phyloP scores from a whole-genome alignment of 371 early-diverging fungal genomes.

The Synchytrium microbalum region DNA sequence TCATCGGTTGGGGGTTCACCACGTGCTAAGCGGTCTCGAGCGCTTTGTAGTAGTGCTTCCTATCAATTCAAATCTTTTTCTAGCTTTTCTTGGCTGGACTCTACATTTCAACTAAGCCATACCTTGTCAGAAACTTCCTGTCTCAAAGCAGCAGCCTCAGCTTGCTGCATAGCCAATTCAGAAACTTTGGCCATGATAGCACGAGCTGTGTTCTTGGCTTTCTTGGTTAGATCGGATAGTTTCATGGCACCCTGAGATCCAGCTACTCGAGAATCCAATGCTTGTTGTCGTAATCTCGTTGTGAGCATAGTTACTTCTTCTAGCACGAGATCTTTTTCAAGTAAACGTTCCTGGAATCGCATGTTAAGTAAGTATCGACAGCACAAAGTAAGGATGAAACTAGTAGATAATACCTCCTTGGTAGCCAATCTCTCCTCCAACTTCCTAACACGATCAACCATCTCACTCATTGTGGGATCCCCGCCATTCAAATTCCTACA shows the following conservation, averaged over 20 bases:
- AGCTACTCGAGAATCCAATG: constrained; percentile 29
- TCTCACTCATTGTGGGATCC: constrained; percentile 36
- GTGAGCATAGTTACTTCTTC: constrained; percentile 41
- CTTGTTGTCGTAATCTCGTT: constrained; percentile 34
- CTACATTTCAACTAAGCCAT: constrained; percentile 1
- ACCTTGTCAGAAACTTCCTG: constrained; percentile 44
- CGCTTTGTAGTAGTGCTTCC: constrained; percentile 32
- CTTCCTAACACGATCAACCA: constrained; percentile 32
- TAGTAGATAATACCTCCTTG: constrained; percentile 33
- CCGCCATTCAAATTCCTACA: constrained; percentile 38
- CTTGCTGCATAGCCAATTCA: constrained; percentile 49
- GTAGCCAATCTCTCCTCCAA: constrained; percentile 40
- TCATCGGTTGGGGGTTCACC: constrained; percentile 34
- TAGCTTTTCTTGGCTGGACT: not conserved
- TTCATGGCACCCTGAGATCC: constrained; percentile 25
- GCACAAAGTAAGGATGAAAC: constrained; percentile 7
- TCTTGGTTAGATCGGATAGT: constrained; percentile 38
- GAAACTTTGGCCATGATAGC: constrained; percentile 45
- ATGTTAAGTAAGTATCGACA: not conserved
- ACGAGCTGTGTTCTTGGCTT: constrained; percentile 31
- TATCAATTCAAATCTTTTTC: constrained; percentile 7
- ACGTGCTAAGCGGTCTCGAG: constrained; percentile 18
- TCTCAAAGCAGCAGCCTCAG: constrained; percentile 39
- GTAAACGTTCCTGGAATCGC: constrained; percentile 29
- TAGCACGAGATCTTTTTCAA: constrained; percentile 47